These are phyloP conservation scores for Pachysandra terminalis DNA, from an alignment of 164 flowering plant species.

Conservation along the genomic window DNA sequence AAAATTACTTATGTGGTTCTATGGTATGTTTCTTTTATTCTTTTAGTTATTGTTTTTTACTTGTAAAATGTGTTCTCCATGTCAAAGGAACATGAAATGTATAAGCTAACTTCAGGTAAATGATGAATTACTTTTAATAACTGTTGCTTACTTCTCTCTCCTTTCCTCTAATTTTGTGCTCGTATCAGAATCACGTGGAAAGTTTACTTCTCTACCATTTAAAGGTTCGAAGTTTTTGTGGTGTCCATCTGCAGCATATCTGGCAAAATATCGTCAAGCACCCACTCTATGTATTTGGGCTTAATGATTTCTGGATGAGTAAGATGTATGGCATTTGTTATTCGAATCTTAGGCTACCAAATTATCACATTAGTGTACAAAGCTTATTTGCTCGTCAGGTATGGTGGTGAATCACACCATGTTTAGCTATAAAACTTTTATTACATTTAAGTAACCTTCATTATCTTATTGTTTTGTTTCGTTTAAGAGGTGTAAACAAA, in stretches of 20 bases:
- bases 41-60: no score
- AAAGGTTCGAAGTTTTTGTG: no score
- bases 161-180: not conserved
- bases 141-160: not conserved
- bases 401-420: conserved; percentile 72
- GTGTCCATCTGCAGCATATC: conserved; percentile 6
- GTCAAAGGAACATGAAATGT: no score
- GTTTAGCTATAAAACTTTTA: no score
- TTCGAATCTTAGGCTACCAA: conserved; percentile 3
- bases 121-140: not conserved
- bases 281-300: not conserved
- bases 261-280: conserved; percentile 1
- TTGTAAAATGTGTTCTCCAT: no score
- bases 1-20: no score
- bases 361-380: conserved; percentile 10
- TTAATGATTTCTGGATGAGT: conserved; percentile 3
- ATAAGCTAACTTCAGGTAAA: not conserved
- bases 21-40: no score
- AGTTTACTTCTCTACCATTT: conserved; percentile 9
- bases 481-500: no score
- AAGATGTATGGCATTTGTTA: conserved; percentile 6
- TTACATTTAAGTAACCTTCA: no score
- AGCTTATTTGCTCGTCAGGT: conserved; percentile 48
- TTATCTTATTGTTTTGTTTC: not conserved
- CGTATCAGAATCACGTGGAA: conserved; percentile 12